Percentiles rank a stretch among this genome's conserved stretches.
phyloP scores from a whole-genome alignment of 208 protist genomes.

The Porcisia deanei region DNA sequence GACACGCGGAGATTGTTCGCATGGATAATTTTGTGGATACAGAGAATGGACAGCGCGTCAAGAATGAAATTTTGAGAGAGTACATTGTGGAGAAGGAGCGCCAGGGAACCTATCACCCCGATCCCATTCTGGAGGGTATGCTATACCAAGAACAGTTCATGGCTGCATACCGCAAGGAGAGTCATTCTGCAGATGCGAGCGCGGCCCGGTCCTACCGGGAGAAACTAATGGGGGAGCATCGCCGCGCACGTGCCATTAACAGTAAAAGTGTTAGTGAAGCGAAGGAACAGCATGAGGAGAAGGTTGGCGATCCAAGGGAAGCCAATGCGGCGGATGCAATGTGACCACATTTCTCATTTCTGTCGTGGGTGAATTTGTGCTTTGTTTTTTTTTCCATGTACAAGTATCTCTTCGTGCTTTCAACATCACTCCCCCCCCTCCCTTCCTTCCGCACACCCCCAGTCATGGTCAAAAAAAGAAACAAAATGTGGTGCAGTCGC shows the following conservation, averaged over 20 bases:
- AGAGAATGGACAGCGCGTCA: conserved; percentile 53
- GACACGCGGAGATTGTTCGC: conserved; percentile 65
- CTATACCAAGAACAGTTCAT: conserved; percentile 82
- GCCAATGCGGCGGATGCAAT: not conserved
- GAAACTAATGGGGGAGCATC: conserved; percentile 52
- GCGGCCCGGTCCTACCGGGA: conserved; percentile 56
- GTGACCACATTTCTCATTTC: no score
- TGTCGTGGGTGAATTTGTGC: no score
- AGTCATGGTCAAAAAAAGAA: not conserved
- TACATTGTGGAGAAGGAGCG: conserved; percentile 53
- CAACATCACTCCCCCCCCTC: not conserved
- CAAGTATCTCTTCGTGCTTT: not conserved
- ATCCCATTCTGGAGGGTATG: conserved; percentile 83
- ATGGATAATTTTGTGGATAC: conserved; percentile 70
- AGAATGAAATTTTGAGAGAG: conserved; percentile 72
- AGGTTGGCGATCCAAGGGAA: not conserved
- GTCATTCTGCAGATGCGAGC: conserved; percentile 37
- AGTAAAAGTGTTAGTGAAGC: conserved; percentile 11
- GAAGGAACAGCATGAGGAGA: not conserved
- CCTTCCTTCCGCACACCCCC: no score
- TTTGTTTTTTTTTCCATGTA: no score
- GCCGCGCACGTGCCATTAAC: conserved; percentile 29
- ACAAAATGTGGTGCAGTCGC: not conserved
- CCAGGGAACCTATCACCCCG: conserved; percentile 22
- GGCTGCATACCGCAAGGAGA: conserved; percentile 58